Conservation (phyloP, 176 grass and related monocot species). For the barley (Hordeum vulgare) region MorexV3_pseudomolecules_assembly NC_058523.1:561196155-561196654, state of each 20-base stretch:
- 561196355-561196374: slow-evolving; percentile 73
- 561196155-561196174: slow-evolving; percentile 86
- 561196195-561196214: slow-evolving; percentile 41
- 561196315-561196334: slow-evolving; percentile 98
- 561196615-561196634: slow-evolving; percentile 97
- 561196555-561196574: neutral
- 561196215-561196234: slow-evolving; percentile 14
- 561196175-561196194: slow-evolving; percentile 89
- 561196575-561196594: neutral
- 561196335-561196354: slow-evolving; percentile 97
- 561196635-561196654: slow-evolving; percentile 95
- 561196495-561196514: slow-evolving; percentile 93
- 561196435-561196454: slow-evolving; percentile 96
- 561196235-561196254: neutral
- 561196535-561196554: neutral
- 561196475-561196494: slow-evolving; percentile 91
- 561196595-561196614: slow-evolving; percentile 97
- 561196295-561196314: slow-evolving; percentile 91
- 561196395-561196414: slow-evolving; percentile 93
- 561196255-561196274: neutral
- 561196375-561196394: slow-evolving; percentile 89
- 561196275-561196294: slow-evolving; percentile 91
- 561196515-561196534: neutral
- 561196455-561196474: slow-evolving; percentile 99
- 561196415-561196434: slow-evolving; percentile 94